These are phyloP conservation scores for Lumnitzera littorea DNA, from an alignment of 345 rosid species.

Conservation along the genomic window DNA sequence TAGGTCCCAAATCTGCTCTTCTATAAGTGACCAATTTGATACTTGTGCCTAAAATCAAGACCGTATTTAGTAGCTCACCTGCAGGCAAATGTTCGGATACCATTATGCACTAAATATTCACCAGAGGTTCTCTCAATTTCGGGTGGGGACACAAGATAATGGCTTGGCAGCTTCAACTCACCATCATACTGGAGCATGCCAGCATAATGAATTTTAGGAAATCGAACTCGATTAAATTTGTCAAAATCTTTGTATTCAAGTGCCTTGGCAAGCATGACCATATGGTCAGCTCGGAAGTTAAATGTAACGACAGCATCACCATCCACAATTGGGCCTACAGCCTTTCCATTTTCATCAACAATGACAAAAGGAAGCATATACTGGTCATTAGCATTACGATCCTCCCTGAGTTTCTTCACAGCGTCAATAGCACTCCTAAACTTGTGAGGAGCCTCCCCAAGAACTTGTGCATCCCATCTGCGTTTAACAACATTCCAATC, in stretches of 20 bases:
- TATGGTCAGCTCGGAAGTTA: slow-evolving; percentile 94
- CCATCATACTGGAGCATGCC: slow-evolving; percentile 99
- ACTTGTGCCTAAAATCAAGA: no score
- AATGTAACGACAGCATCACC: slow-evolving; percentile 96
- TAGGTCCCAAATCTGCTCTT: no score
- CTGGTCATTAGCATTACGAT: slow-evolving; percentile 70
- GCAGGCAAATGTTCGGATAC: slow-evolving; percentile 91
- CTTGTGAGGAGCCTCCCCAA: slow-evolving; percentile 93
- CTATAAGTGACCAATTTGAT: no score
- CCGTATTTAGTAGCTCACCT: slow-evolving; percentile 40
- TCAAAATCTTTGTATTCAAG: slow-evolving; percentile 86
- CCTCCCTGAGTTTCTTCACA: slow-evolving; percentile 67
- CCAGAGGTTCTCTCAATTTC: slow-evolving; percentile 96
- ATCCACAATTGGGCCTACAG: slow-evolving; percentile 84
- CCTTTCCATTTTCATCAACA: slow-evolving; percentile 60
- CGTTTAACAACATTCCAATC: slow-evolving; percentile 95
- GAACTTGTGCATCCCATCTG: slow-evolving; percentile 99
- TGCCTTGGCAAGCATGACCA: slow-evolving; percentile 93
- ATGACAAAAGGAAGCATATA: slow-evolving; percentile 91
- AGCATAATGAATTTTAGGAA: slow-evolving; percentile 82
- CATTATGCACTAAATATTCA: slow-evolving; percentile 81
- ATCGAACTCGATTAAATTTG: slow-evolving; percentile 82
- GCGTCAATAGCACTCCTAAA: slow-evolving; percentile 81
- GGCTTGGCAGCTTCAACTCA: slow-evolving; percentile 78
- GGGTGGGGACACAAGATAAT: slow-evolving; percentile 92